These are phyloP conservation scores for Entrophospora sp. DNA, from an alignment of 192 early-diverging fungal genomes.

Conservation along the genomic window DNA sequence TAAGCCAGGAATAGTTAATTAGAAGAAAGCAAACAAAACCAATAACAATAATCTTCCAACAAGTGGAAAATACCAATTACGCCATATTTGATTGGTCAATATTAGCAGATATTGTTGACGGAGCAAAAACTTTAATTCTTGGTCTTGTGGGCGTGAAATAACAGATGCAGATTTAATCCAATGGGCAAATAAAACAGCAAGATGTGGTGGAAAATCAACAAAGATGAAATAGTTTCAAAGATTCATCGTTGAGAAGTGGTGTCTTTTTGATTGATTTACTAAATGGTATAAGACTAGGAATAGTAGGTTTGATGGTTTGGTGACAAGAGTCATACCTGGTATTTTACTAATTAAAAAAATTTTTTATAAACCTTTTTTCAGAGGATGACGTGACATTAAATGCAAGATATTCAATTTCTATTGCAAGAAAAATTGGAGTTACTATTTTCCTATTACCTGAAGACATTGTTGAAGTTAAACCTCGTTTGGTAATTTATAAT, in stretches of 20 bases:
- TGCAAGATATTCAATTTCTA: constrained; percentile 94
- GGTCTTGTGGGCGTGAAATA: constrained; percentile 76
- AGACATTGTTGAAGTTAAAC: constrained; percentile 96
- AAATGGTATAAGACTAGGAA: constrained; percentile 85
- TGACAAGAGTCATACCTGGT: constrained; percentile 58
- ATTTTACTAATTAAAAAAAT: constrained; percentile 18
- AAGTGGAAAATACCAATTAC: constrained; percentile 97
- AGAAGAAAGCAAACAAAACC: constrained; percentile 82
- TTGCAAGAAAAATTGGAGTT: constrained; percentile 97
- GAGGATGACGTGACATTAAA: constrained; percentile 88
- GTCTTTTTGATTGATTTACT: constrained; percentile 87
- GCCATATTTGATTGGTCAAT: constrained; percentile 81
- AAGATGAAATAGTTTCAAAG: constrained; percentile 81
- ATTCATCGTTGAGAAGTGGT: constrained; percentile 64
- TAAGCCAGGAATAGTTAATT: constrained; percentile 81
- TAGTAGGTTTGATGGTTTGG: constrained; percentile 83
- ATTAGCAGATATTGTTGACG: constrained; percentile 90
- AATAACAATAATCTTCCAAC: constrained; percentile 73
- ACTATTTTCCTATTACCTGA: constrained; percentile 98
- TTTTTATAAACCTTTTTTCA: constrained; percentile 1
- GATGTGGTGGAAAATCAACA: constrained; percentile 52
- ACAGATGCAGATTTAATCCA: constrained; percentile 89
- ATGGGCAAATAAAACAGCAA: constrained; percentile 88
- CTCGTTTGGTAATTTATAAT: constrained; percentile 71
- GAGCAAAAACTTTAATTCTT: constrained; percentile 79